Evolutionary conservation across 108 stramenopile species (phyloP), one percentile per base, ranked within the genome.

Genomic region (Phaeodactylum tricornutum): DNA sequence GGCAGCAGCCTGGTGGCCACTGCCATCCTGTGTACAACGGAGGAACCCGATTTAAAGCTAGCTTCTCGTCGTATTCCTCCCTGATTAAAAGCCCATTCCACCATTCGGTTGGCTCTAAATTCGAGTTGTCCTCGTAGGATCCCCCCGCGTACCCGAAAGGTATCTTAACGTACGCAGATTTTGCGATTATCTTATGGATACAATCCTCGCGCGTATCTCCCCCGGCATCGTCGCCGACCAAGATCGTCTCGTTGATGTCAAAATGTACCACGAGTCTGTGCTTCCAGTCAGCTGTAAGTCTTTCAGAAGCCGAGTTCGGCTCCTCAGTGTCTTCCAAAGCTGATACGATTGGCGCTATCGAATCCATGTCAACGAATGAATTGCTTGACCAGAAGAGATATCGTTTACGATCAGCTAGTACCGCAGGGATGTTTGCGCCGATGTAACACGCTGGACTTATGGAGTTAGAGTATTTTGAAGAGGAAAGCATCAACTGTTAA

Each of bases 191-290:
- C 53, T 86, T 86, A 47, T 92, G 75, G 15, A 81, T 35, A 39
- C 66, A 81, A 32, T 92, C 89, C 22, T 67, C 43, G 16, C 62
- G 56, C 0, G 80, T 59, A 53, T 92, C 89, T 0, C 83, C 84
- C 9, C 89, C 89, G 8, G 85, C 89, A 39, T 79, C 72, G 53
- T 92, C 85, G 17, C 82, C 84, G 26, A 92, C 15, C 7, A 91
- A 47, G 14, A 91, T 79, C 0, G 89, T 91, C 68, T 91, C 84
- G 59, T 91, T 91, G 56, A 91, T 75, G 40, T 89, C 87, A 51
- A 84, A 83, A 59, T 82, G 81, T 1, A 83, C 19, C 2, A 52
- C 50, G n/a, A 52, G 21, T n/a, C 21, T 20, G 39, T 5, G 39
- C 21, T n/a, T 15, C 4, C 21, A 6, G 21, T 5, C 39, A 20